Evolutionary conservation across 768 basidiomycete species (phyloP), one percentile per base, ranked within the genome.

Genomic region (Lepiota venenata): DNA sequence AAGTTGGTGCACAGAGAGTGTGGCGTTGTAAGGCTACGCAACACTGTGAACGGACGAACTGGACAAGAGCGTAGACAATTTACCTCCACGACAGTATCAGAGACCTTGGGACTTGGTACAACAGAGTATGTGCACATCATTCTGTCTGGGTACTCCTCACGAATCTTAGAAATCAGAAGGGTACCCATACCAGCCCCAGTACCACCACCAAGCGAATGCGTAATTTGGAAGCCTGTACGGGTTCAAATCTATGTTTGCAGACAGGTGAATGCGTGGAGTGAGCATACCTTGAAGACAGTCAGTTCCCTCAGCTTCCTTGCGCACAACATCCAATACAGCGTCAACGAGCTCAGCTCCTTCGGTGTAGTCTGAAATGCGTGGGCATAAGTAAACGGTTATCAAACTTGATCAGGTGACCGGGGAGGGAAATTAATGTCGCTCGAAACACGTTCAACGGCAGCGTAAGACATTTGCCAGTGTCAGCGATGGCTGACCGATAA

Each of bases 51-150:
- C 22, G 52, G 15, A 44, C 27, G 16, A 53, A 11, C 11, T 20
- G 29, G 54, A 36, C 3, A 27, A 10, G 55, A 36, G 50, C 43
- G 22, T 8, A 14, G n/a, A 27, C 15, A 22, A 64, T 69, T 14
- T 61, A 88, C 88, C 78, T 98, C 96, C 60, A 98, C 95, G 63
- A 99, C 97, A 54, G 97, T 98, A 70, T 98, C 97, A 11, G 95
- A 98, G 50, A 98, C 95, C 71, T 96, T 96, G 53, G 96, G 94
- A 72, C 86, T 88, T 27, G 96, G 96, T 14, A 98, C 92, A 64
- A 99, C 96, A 52, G 97, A 98, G 80, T 96, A 99, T 57, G 97
- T 98, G 71, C 92, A 93, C 96, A 98, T 98, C 96, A 99, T 99
- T 53, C 97, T 82, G 73, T 99, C 97, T 61, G 96, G 97, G 74